These are phyloP conservation scores for Aspergillus pseudoterreus DNA, from an alignment of 2,329 filamentous ascomycete species.

Conservation along the genomic window DNA sequence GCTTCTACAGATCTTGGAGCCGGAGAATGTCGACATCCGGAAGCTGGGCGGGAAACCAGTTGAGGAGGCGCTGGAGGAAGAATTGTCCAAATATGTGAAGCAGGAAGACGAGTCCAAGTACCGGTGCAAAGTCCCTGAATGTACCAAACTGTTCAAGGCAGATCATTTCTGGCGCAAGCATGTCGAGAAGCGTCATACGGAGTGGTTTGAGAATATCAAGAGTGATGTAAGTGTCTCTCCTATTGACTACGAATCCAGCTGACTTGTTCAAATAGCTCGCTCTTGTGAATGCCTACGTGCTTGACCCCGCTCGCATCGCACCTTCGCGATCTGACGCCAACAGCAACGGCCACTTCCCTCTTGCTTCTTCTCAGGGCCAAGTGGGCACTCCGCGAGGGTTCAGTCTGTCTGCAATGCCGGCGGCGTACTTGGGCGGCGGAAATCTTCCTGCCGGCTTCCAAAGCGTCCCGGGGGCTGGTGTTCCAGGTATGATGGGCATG, in stretches of 20 bases:
- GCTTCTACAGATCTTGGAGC: slow-evolving; percentile 85
- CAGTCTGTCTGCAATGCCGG: slow-evolving; percentile 69
- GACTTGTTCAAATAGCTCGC: slow-evolving; percentile 59
- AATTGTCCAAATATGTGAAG: slow-evolving; percentile 83
- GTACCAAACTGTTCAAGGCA: slow-evolving; percentile 95
- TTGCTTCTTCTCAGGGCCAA: slow-evolving; percentile 68
- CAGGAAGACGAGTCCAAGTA: slow-evolving; percentile 97
- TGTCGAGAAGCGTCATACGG: slow-evolving; percentile 87
- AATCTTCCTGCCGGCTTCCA: slow-evolving; percentile 38
- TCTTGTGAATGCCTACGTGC: slow-evolving; percentile 88
- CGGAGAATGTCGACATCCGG: slow-evolving; percentile 77
- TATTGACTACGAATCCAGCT: slow-evolving; percentile 19
- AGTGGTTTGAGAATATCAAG: slow-evolving; percentile 78
- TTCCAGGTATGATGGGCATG: slow-evolving; percentile 33
- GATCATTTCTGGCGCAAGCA: slow-evolving; percentile 98
- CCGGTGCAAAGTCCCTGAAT: slow-evolving; percentile 93
- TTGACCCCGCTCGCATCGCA: slow-evolving; percentile 91
- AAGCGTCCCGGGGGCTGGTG: slow-evolving; percentile 23
- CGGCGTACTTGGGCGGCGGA: slow-evolving; percentile 55
- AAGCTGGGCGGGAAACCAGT: slow-evolving; percentile 86
- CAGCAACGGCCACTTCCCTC: slow-evolving; percentile 91
- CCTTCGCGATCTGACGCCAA: slow-evolving; percentile 91
- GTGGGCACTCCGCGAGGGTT: slow-evolving; percentile 89
- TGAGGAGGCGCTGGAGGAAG: slow-evolving; percentile 82
- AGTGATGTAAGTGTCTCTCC: slow-evolving; percentile 65